phyloP scores from a whole-genome alignment of 164 flowering plant species.

The Cinnamomum micranthum region DNA sequence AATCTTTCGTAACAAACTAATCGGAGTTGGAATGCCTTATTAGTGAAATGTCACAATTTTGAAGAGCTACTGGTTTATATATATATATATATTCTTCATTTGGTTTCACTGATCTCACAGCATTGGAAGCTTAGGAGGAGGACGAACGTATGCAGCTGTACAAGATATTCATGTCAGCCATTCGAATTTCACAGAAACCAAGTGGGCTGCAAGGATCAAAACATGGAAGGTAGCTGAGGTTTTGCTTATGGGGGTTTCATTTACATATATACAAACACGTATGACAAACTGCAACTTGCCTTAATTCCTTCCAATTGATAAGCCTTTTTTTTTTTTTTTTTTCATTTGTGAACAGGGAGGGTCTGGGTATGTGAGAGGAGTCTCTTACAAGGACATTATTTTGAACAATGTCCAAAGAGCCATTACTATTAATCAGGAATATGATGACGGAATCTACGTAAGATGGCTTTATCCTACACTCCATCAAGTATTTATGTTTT shows the following conservation, averaged over 20 bases:
- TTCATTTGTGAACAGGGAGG: constrained; percentile 15
- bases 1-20: background rate
- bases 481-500: background rate
- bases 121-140: constrained; percentile 53
- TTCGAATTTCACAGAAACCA: constrained; percentile 33
- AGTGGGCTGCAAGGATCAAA: constrained; percentile 60
- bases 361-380: constrained; percentile 32
- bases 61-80: background rate
- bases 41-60: too few species aligned
- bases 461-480: background rate
- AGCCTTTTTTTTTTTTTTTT: background rate
- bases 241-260: too few species aligned
- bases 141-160: constrained; percentile 28
- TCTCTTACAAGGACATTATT: constrained; percentile 30
- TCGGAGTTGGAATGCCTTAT: too few species aligned
- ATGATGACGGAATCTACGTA: constrained; percentile 15
- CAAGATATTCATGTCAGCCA: constrained; percentile 34
- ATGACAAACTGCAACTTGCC: background rate
- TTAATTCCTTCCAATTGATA: background rate
- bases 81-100: background rate
- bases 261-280: too few species aligned
- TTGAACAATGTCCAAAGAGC: constrained; percentile 38
- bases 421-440: constrained; percentile 57
- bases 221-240: constrained; percentile 29
- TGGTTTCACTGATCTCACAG: constrained; percentile 21